A percentile compares a stretch with the other conserved stretches of the same genome.
phyloP scores from a whole-genome alignment of 148 eudicot genomes.

The Beta vulgaris region DNA sequence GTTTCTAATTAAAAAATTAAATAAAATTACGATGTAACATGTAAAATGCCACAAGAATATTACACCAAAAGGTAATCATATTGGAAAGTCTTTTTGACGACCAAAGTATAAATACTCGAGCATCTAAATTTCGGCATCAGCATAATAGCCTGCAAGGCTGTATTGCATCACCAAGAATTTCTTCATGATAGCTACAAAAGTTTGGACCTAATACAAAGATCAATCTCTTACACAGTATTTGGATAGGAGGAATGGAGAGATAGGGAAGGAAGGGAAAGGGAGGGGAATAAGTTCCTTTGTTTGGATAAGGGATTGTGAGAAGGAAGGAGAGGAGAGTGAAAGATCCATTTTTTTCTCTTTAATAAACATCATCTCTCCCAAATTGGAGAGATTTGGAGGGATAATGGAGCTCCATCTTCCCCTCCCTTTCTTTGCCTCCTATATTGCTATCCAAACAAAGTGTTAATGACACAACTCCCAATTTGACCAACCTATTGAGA shows the following conservation, averaged over 20 bases:
- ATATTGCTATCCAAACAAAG: too few species aligned
- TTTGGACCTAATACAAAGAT: not conserved
- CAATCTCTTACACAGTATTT: too few species aligned
- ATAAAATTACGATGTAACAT: not conserved
- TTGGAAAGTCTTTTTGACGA: not conserved
- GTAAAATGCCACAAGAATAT: not conserved
- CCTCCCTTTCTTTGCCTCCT: too few species aligned
- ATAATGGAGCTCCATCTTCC: too few species aligned
- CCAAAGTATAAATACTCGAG: not conserved
- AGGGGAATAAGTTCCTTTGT: too few species aligned
- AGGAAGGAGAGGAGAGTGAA: too few species aligned
- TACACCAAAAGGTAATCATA: not conserved
- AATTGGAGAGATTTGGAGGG: too few species aligned
- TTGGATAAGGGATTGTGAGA: too few species aligned
- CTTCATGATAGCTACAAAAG: not conserved
- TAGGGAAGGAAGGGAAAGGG: too few species aligned
- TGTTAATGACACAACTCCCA: not conserved
- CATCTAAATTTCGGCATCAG: not conserved
- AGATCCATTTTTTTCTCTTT: too few species aligned
- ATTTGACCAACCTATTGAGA: not conserved
- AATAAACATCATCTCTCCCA: too few species aligned
- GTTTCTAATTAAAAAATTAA: not conserved
- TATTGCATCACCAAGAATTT: not conserved
- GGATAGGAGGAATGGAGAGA: too few species aligned
- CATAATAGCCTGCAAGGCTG: not conserved